Base-by-base conservation (phyloP, 2,329 filamentous ascomycete genomes). In the Didymella glomerata region DNA sequence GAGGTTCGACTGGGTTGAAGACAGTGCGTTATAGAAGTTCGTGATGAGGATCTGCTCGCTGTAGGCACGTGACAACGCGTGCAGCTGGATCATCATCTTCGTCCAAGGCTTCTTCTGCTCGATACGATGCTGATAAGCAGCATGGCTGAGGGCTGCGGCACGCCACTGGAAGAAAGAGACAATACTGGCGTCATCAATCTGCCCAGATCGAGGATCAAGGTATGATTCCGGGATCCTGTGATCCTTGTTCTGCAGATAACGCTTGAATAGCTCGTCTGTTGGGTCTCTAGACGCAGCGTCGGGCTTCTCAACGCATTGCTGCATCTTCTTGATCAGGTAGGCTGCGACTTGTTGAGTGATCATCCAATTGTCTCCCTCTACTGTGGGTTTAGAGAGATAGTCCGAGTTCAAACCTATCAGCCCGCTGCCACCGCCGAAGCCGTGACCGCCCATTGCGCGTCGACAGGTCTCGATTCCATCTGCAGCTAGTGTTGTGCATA, bases 341-440 rank as follows among this genome's bases (percentile, higher is more conserved):
- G 77, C 76, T 0, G 81, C 80, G 3, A 81, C 81, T 68, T 85
- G 83, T 58, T 85, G 82, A 0, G 81, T 84, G 40, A 85, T 84
- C 82, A 85, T 85, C 81, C 82, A 84, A 55, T 85, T 85, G 65
- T 85, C 83, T 2, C 83, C 83, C 62, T 85, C 83, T 2, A 85
- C 83, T 0, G 83, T 85, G 0, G 82, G 82, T 66, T 85, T 85
- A 2, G 82, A 80, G 5, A 83, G 73, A 51, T 84, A 83, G 65
- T 83, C 81, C 14, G 79, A 76, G 63, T 84, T 83, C 36, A 84
- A 72, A 28, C 83, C 81, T 11, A 85, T 80, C 30, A 84, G 77
- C 2, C 83, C 83, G 65, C 81, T 84, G 1, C 79, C 81, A 18
- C 81, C 82, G 4, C 82, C 81, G 62, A 84, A 85, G 0, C 83